Conservation (phyloP, 768 basidiomycete species). For the Tulasnella sp. region DNA sequence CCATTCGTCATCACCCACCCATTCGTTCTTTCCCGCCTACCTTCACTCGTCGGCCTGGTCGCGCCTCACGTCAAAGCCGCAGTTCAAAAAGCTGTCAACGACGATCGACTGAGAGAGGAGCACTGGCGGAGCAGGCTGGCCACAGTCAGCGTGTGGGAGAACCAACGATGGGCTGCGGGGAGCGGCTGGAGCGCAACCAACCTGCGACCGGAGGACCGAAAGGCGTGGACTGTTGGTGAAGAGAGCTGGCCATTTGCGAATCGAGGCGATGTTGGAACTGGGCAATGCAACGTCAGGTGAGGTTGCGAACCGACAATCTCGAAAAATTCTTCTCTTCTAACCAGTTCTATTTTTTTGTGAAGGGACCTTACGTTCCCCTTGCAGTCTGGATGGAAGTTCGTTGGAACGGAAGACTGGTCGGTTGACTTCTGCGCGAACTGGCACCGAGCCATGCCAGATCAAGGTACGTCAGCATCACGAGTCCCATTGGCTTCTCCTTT, state of each 20-base stretch:
- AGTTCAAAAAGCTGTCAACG: conserved; percentile 47
- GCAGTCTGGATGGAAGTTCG: conserved; percentile 68
- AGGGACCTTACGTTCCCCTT: conserved; percentile 79
- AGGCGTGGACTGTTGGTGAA: conserved; percentile 63
- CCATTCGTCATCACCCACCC: conserved; percentile 58
- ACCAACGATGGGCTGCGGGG: conserved; percentile 55
- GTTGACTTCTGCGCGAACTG: conserved; percentile 58
- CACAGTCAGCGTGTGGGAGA: conserved; percentile 75
- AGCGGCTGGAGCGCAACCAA: conserved; percentile 29
- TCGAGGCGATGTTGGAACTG: neutral
- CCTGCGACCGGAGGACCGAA: conserved; percentile 54
- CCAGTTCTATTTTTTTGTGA: conserved; percentile 40
- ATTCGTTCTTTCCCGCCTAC: conserved; percentile 35
- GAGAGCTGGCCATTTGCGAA: conserved; percentile 34
- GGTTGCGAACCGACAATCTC: conserved; percentile 32
- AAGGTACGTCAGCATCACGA: conserved; percentile 32
- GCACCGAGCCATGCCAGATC: conserved; percentile 44
- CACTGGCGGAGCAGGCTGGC: conserved; percentile 62
- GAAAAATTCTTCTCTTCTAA: conserved; percentile 26
- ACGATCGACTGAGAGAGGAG: conserved; percentile 60
- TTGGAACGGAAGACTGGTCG: conserved; percentile 74
- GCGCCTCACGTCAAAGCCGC: conserved; percentile 33
- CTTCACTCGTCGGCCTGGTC: conserved; percentile 35
- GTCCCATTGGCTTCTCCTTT: too few relatives aligned
- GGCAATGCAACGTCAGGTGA: conserved; percentile 58